Base-by-base conservation (phyloP, 2,329 filamentous ascomycete genomes). In the Beauveria scarabaeidicola region DNA sequence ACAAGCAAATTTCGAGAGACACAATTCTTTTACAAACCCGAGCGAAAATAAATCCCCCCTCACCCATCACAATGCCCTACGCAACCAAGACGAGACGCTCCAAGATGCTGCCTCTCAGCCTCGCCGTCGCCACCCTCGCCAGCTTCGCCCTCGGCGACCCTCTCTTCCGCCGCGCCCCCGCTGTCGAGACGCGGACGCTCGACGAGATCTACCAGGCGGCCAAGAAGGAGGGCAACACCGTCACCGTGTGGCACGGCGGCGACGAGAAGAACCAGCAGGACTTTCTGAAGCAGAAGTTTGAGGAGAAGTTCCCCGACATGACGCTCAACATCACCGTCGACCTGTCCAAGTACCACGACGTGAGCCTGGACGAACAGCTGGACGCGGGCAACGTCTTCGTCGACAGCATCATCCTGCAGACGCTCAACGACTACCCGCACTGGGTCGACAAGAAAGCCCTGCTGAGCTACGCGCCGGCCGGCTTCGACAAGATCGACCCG, bases 341-440 rank as follows among this genome's bases (percentile, higher is more conserved):
- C 61, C 65, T 83, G 0, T 81, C 79, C 61, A 83, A 83, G 64
- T 83, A 83, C 62, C 80, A 80, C 63, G 77, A 81, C 59, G 70
- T 64, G 19, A 69, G 69, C 8, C 63, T 82, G 7, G 78, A 84
- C 63, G 66, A 73, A 41, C 76, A 79, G 59, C 67, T 81, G 1
- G 74, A 72, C 1, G 41, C 13, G 0, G 21, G 21, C 3, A 61
- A 68, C 6, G 69, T 76, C 13, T 72, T 70, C 10, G 72, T 78
- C 21, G 81, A 84, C 65, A 75, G 74, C 62, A 68, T 76, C 48
- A 71, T 75, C 6, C 66, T 83, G 3, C 81, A 83, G 64, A 81
- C 79, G 0, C 64, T 81, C 10, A 74, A 81, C 15, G 79, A 82
- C 62, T 83, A 73, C 62, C 74, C 77, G 0, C 74, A 78, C 9